These are phyloP conservation scores for Aureobasidium sp. DNA, from an alignment of 2,329 filamentous ascomycete genomes.

Conservation along the genomic window DNA sequence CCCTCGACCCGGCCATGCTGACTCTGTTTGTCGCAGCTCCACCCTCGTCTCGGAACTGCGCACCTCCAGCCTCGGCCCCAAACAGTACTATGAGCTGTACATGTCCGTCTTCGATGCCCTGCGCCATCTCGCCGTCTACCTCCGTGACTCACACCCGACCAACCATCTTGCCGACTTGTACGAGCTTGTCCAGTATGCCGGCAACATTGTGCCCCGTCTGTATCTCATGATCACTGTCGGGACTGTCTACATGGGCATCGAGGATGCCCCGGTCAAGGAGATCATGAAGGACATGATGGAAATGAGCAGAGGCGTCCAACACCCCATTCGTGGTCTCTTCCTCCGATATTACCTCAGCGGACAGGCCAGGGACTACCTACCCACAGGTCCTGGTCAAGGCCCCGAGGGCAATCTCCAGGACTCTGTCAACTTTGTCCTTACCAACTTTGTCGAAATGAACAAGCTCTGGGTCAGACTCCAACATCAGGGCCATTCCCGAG, in stretches of 20 bases:
- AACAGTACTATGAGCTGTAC: slow-evolving; percentile 99
- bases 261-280: slow-evolving; percentile 97
- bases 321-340: slow-evolving; percentile 91
- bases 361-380: slow-evolving; percentile 84
- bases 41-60: slow-evolving; percentile 97
- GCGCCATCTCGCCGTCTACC: slow-evolving; percentile 90
- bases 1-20: neutral
- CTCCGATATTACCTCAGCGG: slow-evolving; percentile 93
- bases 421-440: slow-evolving; percentile 95
- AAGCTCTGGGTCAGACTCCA: slow-evolving; percentile 97
- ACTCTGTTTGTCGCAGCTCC: slow-evolving; percentile 58
- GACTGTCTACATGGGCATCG: slow-evolving; percentile 97
- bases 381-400: slow-evolving; percentile 74
- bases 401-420: slow-evolving; percentile 94
- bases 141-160: slow-evolving; percentile 93
- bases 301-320: slow-evolving; percentile 96
- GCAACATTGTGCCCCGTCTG: slow-evolving; percentile 91
- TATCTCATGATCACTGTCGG: slow-evolving; percentile 99
- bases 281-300: slow-evolving; percentile 99
- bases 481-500: slow-evolving; percentile 92
- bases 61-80: slow-evolving; percentile 93
- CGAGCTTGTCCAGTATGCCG: slow-evolving; percentile 95
- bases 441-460: slow-evolving; percentile 99
- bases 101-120: slow-evolving; percentile 98
- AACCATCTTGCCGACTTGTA: slow-evolving; percentile 98